Percentiles rank a stretch among this genome's conserved stretches.
Evolutionary conservation across 2,329 filamentous ascomycete species (phyloP).

Genomic region (Sclerotinia sclerotiorum): DNA sequence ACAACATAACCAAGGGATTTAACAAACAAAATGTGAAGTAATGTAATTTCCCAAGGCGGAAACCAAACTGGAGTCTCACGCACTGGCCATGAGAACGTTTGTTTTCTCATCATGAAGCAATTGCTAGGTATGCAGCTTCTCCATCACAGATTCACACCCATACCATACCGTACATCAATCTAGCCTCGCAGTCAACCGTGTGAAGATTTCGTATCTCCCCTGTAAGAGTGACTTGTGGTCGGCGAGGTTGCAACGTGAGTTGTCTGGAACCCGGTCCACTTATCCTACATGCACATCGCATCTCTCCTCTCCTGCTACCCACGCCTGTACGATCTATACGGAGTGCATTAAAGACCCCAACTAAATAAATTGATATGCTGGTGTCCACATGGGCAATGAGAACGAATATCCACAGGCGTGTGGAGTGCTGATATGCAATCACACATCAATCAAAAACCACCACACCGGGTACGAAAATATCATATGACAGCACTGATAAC

Average conservation of each 20-base stretch:
- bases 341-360: neutral
- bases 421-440: slow-evolving; percentile 6
- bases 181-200: neutral
- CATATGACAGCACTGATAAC: slow-evolving; percentile 12
- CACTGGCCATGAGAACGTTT: neutral
- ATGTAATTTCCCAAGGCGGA: slow-evolving; percentile 2
- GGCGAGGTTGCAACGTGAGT: slow-evolving; percentile 14
- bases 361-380: slow-evolving; percentile 6
- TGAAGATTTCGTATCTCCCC: neutral
- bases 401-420: neutral
- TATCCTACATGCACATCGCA: neutral
- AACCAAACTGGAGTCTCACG: neutral
- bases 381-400: slow-evolving; percentile 16
- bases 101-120: neutral
- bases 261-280: neutral
- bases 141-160: neutral
- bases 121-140: neutral
- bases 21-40: neutral
- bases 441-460: slow-evolving; percentile 2
- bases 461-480: slow-evolving; percentile 6
- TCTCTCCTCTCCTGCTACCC: slow-evolving; percentile 2
- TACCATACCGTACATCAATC: neutral
- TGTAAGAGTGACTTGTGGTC: neutral
- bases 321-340: slow-evolving; percentile 1
- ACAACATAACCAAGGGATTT: neutral